phyloP scores from a whole-genome alignment of 108 stramenopile species.

The Nitzschia sp. region DNA sequence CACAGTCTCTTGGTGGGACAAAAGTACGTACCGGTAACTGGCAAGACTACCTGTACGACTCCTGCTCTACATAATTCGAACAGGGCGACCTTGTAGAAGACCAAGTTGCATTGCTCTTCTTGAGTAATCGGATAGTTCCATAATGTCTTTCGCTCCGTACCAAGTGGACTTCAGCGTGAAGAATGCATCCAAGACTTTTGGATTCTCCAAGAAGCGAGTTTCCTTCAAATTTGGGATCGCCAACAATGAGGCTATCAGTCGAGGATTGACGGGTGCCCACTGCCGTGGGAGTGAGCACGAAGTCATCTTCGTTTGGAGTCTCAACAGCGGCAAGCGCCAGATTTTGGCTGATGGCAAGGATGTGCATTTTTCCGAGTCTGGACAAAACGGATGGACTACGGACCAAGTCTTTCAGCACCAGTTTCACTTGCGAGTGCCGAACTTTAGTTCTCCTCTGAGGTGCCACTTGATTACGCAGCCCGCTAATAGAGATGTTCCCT shows the following conservation, averaged over 20 bases:
- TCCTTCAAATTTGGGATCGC: constrained; percentile 85
- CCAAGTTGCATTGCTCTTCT: no score
- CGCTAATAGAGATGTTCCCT: constrained; percentile 34
- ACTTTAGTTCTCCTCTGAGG: constrained; percentile 18
- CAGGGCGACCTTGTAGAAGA: no score
- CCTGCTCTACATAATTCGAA: no score
- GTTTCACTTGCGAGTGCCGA: constrained; percentile 39
- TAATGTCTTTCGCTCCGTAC: constrained; percentile 46
- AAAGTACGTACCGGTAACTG: no score
- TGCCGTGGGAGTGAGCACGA: constrained; percentile 90
- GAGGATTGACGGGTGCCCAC: constrained; percentile 60
- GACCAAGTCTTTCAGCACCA: constrained; percentile 58
- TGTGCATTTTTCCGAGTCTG: constrained; percentile 64
- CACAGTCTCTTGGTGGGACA: no score
- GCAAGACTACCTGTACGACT: no score
- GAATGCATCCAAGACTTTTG: constrained; percentile 70
- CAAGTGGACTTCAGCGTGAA: constrained; percentile 51
- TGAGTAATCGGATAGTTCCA: background rate
- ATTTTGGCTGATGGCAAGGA: constrained; percentile 71
- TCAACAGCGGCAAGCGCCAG: constrained; percentile 78
- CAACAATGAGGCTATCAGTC: constrained; percentile 48
- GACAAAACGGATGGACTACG: constrained; percentile 55
- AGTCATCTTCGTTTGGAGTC: constrained; percentile 71
- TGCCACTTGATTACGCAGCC: constrained; percentile 56
- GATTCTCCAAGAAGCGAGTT: constrained; percentile 77